Evolutionary conservation across 129 eudicot species (phyloP), one percentile per base, ranked within the genome.

Genomic region (Deinandra increscens): DNA sequence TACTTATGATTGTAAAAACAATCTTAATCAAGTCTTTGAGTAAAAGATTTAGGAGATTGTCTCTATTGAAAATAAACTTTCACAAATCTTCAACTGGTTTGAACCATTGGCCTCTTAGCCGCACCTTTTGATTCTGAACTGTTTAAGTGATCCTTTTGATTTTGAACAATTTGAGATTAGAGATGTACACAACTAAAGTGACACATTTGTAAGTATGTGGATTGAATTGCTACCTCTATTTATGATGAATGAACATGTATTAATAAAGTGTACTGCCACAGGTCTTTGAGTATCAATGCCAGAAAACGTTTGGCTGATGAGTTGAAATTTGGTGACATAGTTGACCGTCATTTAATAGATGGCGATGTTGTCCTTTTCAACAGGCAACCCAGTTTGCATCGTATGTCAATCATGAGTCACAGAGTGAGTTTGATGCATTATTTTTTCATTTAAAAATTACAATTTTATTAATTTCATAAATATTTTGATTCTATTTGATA

Each of bases 331-430:
- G 99, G 99, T 60, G 77, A 83, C 37, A 68, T 87, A 38, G 95
- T 93, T 76, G 84, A 85, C 58, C 95, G 99, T n/a, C 96, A 93
- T 78, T 64, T 93, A 54, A 88, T 89, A 85, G 95, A 93, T 73
- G 99, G 99, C 18, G 99, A 93, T 60, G 66, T 87, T 76, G 88
- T 93, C 63, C 86, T 93, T 36, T 93, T 93, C 75, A 93, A 93
- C 71, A 83, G 99, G 64, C 99, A 93, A 68, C 99, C 99, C 20
- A 93, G 99, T 78, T 86, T 93, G 79, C 99, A 93, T 85, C 84
- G 99, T 51, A 93, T 93, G 99, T 93, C 99, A 46, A 89, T 93
- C 74, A 93, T 93, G 99, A 87, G 84, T 80, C 99, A 93, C 71
- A 81, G 92, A 86, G 98, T 92, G 79, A 77, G 59, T 53, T 9